Base-by-base conservation (phyloP, 1,284 basidiomycete species). In the Cutaneotrichosporon mucoides region DNA sequence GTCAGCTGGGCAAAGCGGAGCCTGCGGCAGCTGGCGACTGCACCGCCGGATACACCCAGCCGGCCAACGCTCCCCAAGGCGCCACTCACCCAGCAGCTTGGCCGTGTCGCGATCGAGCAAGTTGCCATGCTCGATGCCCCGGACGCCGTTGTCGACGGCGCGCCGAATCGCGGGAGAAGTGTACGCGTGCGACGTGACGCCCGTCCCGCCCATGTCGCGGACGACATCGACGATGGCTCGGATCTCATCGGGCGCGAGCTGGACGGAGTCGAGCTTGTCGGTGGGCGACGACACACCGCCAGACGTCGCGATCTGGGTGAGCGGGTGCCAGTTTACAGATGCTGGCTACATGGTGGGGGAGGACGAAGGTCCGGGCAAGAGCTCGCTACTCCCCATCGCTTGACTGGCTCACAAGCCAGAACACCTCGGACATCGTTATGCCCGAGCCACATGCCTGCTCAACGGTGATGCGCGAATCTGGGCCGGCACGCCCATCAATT, bases 71-170 rank as follows among this genome's bases (percentile, higher is more conserved):
- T 24, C 24, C 24, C 24, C 24, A 24, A 24, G 24, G 24, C 24
- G 24, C 45, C 24, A 43, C 43, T 13, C 42, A 53, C 51, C 51
- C 35, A 53, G 13, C 6, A 53, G 41, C 41, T 44, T 42, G 5
- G 51, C 51, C 6, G 75, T 76, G 9, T 63, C 61, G n/a, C 66
- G 56, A 55, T 76, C 72, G 2, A 77, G 52, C 3, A 77, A 59
- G 55, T 77, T 76, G 3, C 82, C 82, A 55, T 83, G 82, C 62
- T 83, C 82, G 45, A 83, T 82, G 1, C 81, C 81, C 35, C 60
- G 59, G 8, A 70, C 68, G 34, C 72, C 72, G 41, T 69, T 70
- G 24, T 70, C 64, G 33, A 74, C 63, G 6, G 72, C 70, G 15
- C 71, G 68, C 15, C 63, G 52, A 58, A 74, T 72, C 1, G 72